A percentile compares a stretch with the other conserved stretches of the same genome.
These are phyloP conservation scores for Picea sitchensis DNA, from an alignment of 75 land plant species.

Conservation along the genomic window DNA sequence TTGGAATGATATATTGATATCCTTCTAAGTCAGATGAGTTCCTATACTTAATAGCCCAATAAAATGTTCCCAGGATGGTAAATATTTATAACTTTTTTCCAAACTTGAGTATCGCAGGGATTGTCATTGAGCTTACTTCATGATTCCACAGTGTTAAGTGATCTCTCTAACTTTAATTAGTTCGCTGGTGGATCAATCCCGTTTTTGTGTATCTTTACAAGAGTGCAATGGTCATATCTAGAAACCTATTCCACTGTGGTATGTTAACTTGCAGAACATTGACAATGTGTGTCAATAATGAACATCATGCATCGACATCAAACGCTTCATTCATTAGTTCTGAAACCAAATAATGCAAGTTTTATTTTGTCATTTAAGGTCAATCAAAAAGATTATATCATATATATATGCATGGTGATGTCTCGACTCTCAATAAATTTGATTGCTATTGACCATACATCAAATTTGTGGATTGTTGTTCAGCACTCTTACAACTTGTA, in stretches of 20 bases:
- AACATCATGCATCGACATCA: neutral
- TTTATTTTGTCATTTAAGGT: neutral
- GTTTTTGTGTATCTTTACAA: neutral
- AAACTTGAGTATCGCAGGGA: neutral
- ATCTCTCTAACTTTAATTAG: neutral
- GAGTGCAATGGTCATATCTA: neutral
- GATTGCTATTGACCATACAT: neutral
- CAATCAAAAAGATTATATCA: neutral
- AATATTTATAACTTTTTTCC: neutral
- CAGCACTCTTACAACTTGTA: neutral
- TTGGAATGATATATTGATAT: neutral
- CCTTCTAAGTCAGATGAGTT: neutral
- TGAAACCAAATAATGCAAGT: neutral
- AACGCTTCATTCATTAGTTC: neutral
- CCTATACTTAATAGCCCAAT: neutral
- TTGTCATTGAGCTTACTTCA: neutral
- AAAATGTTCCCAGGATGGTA: neutral
- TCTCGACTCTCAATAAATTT: neutral
- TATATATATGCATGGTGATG: neutral
- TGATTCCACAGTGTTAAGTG: neutral
- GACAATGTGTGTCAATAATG: neutral
- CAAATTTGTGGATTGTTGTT: neutral
- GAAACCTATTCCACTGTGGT: neutral
- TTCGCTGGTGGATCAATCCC: neutral
- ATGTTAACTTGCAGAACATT: neutral